Percentiles rank a stretch among this genome's conserved stretches.
Conservation (phyloP, 2,329 filamentous ascomycete genomes). For the Dothidotthia symphoricarpi region DNA sequence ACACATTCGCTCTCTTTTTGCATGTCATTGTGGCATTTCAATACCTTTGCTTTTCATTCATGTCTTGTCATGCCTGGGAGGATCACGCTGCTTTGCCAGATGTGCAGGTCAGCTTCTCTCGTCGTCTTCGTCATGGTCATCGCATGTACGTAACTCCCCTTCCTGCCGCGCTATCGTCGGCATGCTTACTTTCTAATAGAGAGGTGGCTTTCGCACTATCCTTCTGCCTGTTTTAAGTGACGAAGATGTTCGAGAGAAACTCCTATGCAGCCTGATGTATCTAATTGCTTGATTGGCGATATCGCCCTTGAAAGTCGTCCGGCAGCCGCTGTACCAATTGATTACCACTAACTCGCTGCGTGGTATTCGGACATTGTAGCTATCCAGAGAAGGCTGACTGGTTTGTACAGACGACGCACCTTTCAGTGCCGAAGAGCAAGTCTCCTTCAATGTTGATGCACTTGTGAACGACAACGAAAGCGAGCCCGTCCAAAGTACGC, state of each 20-base stretch:
- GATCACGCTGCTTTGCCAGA: conserved; percentile 37
- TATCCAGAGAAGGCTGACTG: conserved; percentile 44
- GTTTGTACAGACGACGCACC: conserved; percentile 59
- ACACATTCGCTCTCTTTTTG: conserved; percentile 25
- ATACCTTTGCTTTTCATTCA: conserved; percentile 32
- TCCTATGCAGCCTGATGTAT: conserved; percentile 31
- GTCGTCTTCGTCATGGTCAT: conserved; percentile 49
- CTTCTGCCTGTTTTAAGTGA: conserved; percentile 38
- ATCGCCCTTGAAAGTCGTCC: conserved; percentile 10
- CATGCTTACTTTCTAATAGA: conserved; percentile 46
- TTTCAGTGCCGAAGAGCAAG: conserved; percentile 59
- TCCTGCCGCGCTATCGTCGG: conserved; percentile 40
- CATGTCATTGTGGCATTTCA: conserved; percentile 36
- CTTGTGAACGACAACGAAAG: conserved; percentile 59
- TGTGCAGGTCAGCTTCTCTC: conserved; percentile 41
- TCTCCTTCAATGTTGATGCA: conserved; percentile 63
- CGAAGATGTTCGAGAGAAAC: conserved; percentile 42
- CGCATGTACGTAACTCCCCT: conserved; percentile 47
- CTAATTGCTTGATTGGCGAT: conserved; percentile 22
- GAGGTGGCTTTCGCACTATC: conserved; percentile 39
- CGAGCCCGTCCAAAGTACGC: conserved; percentile 32
- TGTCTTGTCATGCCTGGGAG: conserved; percentile 31
- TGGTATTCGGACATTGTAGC: too few relatives aligned
- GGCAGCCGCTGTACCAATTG: conserved; percentile 20
- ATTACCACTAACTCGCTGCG: too few relatives aligned